A percentile compares a stretch with the other conserved stretches of the same genome.
Evolutionary conservation across 225 moss, liverwort and hornwort genomes (phyloP).

Genomic region (Sphagnum contortum): DNA sequence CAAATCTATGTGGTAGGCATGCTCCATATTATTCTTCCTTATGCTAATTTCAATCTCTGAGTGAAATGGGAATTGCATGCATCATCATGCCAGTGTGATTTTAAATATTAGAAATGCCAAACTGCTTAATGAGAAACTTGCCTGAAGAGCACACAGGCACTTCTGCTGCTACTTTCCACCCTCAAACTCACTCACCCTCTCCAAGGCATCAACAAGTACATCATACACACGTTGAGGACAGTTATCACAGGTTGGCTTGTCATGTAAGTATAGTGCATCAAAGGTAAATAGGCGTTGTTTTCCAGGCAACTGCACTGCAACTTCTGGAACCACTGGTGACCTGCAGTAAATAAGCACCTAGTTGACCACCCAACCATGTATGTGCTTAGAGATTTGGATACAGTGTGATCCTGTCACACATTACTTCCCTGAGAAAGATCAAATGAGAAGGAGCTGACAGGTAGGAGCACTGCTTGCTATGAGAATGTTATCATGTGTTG

Average conservation of each 20-base stretch:
- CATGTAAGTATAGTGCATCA: conserved; percentile 87
- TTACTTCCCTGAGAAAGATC: too few relatives aligned
- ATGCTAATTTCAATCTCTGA: too few relatives aligned
- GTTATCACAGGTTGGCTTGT: conserved; percentile 66
- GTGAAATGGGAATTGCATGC: too few relatives aligned
- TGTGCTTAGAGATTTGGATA: conserved; percentile 1
- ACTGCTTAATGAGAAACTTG: conserved; percentile 1
- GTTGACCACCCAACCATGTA: conserved; percentile 1
- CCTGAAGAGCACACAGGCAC: conserved; percentile 67
- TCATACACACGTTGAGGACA: conserved; percentile 90
- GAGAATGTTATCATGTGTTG: too few relatives aligned
- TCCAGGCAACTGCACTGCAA: conserved; percentile 54
- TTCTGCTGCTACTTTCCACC: conserved; percentile 96
- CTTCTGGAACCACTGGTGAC: conserved; percentile 73
- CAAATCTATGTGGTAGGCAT: too few relatives aligned
- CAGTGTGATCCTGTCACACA: too few relatives aligned
- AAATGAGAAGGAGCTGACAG: too few relatives aligned
- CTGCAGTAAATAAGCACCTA: conserved; percentile 90
- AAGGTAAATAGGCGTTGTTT: conserved; percentile 71
- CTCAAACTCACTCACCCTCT: conserved; percentile 86
- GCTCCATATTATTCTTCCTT: too few relatives aligned
- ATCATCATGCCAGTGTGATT: too few relatives aligned
- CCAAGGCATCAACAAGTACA: conserved; percentile 81
- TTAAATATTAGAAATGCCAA: too few relatives aligned
- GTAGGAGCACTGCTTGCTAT: too few relatives aligned